Evolutionary conservation across 352 stramenopile genomes (phyloP).

Genomic region (Lagenidium giganteum): DNA sequence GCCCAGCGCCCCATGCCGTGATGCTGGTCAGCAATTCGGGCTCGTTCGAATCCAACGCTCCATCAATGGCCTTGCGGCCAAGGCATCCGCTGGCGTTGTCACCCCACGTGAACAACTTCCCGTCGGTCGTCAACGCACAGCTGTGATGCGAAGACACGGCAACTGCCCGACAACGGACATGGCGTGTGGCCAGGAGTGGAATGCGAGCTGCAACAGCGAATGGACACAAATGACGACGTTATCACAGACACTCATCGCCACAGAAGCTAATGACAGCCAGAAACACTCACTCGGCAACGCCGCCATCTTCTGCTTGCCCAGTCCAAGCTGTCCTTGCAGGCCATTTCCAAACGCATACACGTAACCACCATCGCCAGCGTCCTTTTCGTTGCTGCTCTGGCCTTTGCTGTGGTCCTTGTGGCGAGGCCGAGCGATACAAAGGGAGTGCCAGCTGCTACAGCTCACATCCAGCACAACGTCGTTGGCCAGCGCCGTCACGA

Average conservation of each 20-base stretch:
- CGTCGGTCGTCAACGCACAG: slow-evolving; percentile 43
- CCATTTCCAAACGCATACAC: slow-evolving; percentile 66
- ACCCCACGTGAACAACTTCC: slow-evolving; percentile 70
- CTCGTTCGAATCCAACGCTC: slow-evolving; percentile 26
- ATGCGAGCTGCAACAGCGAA: slow-evolving; percentile 32
- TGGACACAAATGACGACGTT: background rate
- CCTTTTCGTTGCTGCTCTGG: background rate
- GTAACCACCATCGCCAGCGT: slow-evolving; percentile 34
- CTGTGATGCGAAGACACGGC: slow-evolving; percentile 53
- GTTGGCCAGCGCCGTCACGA: slow-evolving; percentile 36
- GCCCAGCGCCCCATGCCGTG: slow-evolving; percentile 31
- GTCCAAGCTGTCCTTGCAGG: slow-evolving; percentile 65
- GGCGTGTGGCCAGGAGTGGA: slow-evolving; percentile 41
- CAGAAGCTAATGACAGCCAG: background rate
- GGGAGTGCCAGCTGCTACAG: slow-evolving; percentile 65
- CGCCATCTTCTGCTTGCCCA: slow-evolving; percentile 65
- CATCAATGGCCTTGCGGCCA: slow-evolving; percentile 25
- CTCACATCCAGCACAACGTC: slow-evolving; percentile 54
- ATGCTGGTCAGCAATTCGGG: slow-evolving; percentile 38
- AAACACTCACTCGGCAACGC: slow-evolving; percentile 48
- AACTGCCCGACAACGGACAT: slow-evolving; percentile 40
- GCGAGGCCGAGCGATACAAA: slow-evolving; percentile 42
- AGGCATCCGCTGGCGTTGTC: slow-evolving; percentile 53
- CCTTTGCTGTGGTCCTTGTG: slow-evolving; percentile 4
- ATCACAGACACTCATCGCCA: background rate